Percentiles rank a stretch among this genome's conserved stretches.
Evolutionary conservation across 176 grass and related monocot species (phyloP).

Genomic region (Puya raimondii): DNA sequence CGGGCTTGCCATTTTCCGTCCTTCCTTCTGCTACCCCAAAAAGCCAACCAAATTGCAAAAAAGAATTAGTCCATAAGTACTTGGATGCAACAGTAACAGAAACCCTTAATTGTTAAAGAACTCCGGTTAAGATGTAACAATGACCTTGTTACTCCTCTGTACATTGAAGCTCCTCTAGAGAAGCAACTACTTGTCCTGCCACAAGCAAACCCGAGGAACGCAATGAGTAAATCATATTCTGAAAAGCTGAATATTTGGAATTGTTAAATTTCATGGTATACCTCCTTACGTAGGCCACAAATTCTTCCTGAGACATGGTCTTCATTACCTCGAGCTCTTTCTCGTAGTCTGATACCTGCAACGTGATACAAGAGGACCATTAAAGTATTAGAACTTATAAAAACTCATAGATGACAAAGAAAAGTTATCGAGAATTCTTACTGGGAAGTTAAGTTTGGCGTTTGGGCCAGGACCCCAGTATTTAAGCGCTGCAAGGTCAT

Average conservation of each 20-base stretch:
- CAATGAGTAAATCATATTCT: conserved; percentile 11
- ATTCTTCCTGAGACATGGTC: conserved; percentile 85
- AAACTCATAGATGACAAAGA: neutral
- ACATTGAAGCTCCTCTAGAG: conserved; percentile 88
- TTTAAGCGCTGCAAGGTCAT: conserved; percentile 92
- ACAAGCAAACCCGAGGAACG: conserved; percentile 4
- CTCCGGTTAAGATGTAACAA: conserved; percentile 18
- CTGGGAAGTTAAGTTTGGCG: conserved; percentile 81
- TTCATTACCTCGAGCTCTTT: conserved; percentile 78
- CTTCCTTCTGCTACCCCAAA: conserved; percentile 52
- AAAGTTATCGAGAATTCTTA: conserved; percentile 29
- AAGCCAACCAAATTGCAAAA: conserved; percentile 23
- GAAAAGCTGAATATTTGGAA: neutral
- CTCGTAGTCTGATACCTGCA: conserved; percentile 69
- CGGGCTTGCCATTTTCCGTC: conserved; percentile 97
- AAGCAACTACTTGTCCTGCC: conserved; percentile 92
- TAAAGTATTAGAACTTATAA: conserved; percentile 3
- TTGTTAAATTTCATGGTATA: conserved; percentile 18
- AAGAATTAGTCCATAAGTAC: neutral
- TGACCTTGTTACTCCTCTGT: conserved; percentile 88
- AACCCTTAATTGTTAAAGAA: neutral
- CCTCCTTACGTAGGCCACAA: conserved; percentile 89
- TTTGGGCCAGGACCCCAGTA: conserved; percentile 62
- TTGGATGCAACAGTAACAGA: neutral
- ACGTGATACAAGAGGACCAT: conserved; percentile 5